Evolutionary conservation across 1,139 yeast species (phyloP), one percentile per base, ranked within the genome.

Genomic region (Debaryomyces sp.): DNA sequence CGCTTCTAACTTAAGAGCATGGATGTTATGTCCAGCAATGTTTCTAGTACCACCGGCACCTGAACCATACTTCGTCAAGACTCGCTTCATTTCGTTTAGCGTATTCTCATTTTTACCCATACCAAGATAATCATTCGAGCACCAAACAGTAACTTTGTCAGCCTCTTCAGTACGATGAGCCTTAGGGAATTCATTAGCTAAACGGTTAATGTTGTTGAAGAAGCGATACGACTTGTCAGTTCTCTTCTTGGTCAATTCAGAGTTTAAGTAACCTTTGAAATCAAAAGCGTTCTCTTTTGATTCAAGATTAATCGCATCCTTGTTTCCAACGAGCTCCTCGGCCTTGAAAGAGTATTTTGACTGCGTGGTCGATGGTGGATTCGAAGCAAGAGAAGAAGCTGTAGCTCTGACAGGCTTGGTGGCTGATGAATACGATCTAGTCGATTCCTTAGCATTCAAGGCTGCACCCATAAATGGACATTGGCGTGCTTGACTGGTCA

Each of bases 31-130:
- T 50, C 99, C 99, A 1, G 99, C 99, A 66, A 94, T 94, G 73
- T 94, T 94, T 66, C 99, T 83, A 46, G 99, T 94, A 58, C 99
- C 99, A 62, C 99, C 99, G 13, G 99, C 96, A 60, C 99, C 99
- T 12, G 96, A 87, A 59, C 99, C 99, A 67, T 94, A 94, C 74
- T 83, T 85, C 62, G 87, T 89, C 68, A 94, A 79, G 22, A 96
- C 86, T 45, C 76, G 66, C 60, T 87, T 87, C 96, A 94, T 94
- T 50, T 85, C 85, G 22, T 80, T 72, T 53, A 89, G 73, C 41
- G 94, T 94, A 51, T 75, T 74, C 53, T 80, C 80, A 67, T 94
- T 87, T 63, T 82, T 84, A 45, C 97, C 95, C 95, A 95, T 89
- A 17, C 98, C 97, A 54, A 94, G 78, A 70, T 94, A 94, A 70